A percentile compares a stretch with the other conserved stretches of the same genome.
Conservation (phyloP, 1,284 basidiomycete species). For the Malassezia sympodialis region DNA sequence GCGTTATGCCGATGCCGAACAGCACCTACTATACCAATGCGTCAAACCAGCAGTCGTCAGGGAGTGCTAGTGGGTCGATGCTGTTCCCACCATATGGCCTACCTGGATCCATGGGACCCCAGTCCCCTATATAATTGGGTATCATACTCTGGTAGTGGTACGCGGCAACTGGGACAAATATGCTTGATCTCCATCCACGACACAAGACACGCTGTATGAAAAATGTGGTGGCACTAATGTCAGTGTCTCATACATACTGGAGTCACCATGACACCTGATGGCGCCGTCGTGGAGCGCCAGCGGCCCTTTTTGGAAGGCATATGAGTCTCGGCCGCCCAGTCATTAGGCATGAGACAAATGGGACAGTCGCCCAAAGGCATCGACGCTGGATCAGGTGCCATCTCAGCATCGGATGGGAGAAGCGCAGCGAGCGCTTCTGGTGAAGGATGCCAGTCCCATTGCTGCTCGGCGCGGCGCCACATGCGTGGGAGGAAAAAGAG, state of each 20-base stretch:
- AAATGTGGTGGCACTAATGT: slow-evolving; percentile 15
- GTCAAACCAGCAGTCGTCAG: slow-evolving; percentile 7
- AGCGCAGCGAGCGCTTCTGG: slow-evolving; percentile 12
- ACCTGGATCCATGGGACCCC: slow-evolving; percentile 8
- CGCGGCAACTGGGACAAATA: slow-evolving; percentile 20
- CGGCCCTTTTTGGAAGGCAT: neutral
- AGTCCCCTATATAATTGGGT: neutral
- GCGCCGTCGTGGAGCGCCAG: neutral
- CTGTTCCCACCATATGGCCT: slow-evolving; percentile 8
- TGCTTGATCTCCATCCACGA: slow-evolving; percentile 20
- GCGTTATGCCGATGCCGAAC: slow-evolving; percentile 21
- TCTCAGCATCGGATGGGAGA: slow-evolving; percentile 14
- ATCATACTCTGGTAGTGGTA: slow-evolving; percentile 13
- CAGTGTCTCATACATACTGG: slow-evolving; percentile 3
- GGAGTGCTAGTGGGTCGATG: neutral
- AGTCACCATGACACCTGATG: slow-evolving; percentile 13
- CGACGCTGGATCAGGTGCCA: neutral
- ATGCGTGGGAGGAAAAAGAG: slow-evolving; percentile 12
- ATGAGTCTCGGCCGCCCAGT: slow-evolving; percentile 1
- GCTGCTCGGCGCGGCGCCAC: neutral
- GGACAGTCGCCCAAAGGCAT: slow-evolving; percentile 32
- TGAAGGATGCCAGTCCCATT: slow-evolving; percentile 46
- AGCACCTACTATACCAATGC: slow-evolving; percentile 20
- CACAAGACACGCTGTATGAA: slow-evolving; percentile 16
- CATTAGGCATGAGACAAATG: slow-evolving; percentile 41